These are phyloP conservation scores for Grifola frondosa DNA, from an alignment of 1,284 basidiomycete genomes.

Conservation along the genomic window DNA sequence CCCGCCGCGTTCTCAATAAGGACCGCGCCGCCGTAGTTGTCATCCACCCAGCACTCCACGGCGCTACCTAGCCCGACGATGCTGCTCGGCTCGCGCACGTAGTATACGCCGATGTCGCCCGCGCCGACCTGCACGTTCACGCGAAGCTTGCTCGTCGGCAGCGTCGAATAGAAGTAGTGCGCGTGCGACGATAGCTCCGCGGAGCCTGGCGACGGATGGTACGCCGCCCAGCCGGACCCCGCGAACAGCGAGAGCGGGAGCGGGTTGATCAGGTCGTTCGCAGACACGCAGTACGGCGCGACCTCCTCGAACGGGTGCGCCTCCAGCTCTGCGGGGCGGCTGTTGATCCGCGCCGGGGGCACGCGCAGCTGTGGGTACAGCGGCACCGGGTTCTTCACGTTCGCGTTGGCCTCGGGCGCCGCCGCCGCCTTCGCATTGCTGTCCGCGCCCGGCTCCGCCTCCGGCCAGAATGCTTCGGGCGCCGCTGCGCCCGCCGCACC, in stretches of 20 bases:
- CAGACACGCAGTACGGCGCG: slow-evolving; percentile 85
- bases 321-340: slow-evolving; percentile 57
- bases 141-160: slow-evolving; percentile 74
- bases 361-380: slow-evolving; percentile 49
- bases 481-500: slow-evolving; percentile 42
- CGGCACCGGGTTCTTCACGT: slow-evolving; percentile 15
- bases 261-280: slow-evolving; percentile 94
- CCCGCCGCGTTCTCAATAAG: slow-evolving; percentile 63
- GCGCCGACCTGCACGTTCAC: slow-evolving; percentile 73
- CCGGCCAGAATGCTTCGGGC: slow-evolving; percentile 13
- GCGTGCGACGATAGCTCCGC: slow-evolving; percentile 51
- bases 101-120: slow-evolving; percentile 82
- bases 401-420: slow-evolving; percentile 20
- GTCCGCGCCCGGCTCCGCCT: slow-evolving; percentile 19
- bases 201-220: slow-evolving; percentile 58
- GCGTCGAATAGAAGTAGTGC: slow-evolving; percentile 88
- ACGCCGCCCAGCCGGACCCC: slow-evolving; percentile 84
- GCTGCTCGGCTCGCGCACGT: slow-evolving; percentile 58
- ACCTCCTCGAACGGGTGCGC: slow-evolving; percentile 75
- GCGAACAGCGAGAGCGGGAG: slow-evolving; percentile 86
- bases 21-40: slow-evolving; percentile 66
- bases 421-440: slow-evolving; percentile 20
- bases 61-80: slow-evolving; percentile 57
- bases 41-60: slow-evolving; percentile 85
- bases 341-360: slow-evolving; percentile 72